Base-by-base conservation (phyloP, 805 yeast genomes). In the Candida caryicola region DNA sequence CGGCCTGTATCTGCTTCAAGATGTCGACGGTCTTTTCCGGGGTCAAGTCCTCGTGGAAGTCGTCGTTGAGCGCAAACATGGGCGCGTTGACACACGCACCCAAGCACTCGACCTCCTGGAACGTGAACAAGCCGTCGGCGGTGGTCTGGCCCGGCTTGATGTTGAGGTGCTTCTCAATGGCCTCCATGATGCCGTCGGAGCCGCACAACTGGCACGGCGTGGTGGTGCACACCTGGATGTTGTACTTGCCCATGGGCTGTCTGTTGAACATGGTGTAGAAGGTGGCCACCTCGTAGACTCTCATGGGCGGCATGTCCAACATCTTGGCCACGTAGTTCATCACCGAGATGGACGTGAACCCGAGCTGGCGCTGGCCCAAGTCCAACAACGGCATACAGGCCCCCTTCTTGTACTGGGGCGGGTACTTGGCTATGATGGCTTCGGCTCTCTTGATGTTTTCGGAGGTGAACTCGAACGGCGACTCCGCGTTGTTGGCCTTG, bases 81-180 rank as follows among this genome's bases (percentile, higher is more conserved):
- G 95, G 95, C 5, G 85, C 95, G 61, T 86, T 86, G 35, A 86
- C 89, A 72, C 95, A 86, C 3, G 95, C 95, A 41, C 95, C 95
- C 35, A 85, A 76, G 66, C 95, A 86, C 66, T 86, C 95, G 46
- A 86, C 95, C 62, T 86, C 95, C 54, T 85, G 86, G 46, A 86
- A 66, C 13, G 95, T 84, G 71, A 86, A 86, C 49, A 81, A 63
- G 26, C 79, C 79, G 65, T 87, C 95, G 10, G 65, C 56, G 23
- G 91, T 82, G 36, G 90, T 85, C 60, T 85, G 80, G 45, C 93
- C 93, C 6, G 89, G 86, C 58, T 78, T 72, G 57, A 84, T 68
- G 41, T 76, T 69, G 46, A 86, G 72, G 51, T 77, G 76, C 29
- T 67, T 62, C 54, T 76, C 72, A 40, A 85, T 74, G 25, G 91